Percentiles rank a stretch among this genome's conserved stretches.
Conservation (phyloP, 1,139 yeast species). For the Arxiozyma bovina region DNA sequence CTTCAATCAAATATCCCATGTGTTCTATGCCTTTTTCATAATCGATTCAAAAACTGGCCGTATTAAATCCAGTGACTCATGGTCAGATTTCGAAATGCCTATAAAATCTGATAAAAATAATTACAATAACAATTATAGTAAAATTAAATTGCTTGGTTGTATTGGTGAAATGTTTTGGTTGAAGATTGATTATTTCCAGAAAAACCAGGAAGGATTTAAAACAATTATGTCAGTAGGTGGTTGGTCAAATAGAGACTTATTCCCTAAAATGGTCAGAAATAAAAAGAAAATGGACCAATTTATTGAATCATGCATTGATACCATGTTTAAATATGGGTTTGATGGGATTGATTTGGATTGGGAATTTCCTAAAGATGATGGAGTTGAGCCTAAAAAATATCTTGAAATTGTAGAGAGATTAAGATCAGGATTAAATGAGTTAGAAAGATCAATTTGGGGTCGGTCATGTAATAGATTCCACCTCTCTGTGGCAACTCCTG, state of each 20-base stretch:
- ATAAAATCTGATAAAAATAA: background rate
- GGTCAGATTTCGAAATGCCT: slow-evolving; percentile 53
- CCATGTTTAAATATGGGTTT: slow-evolving; percentile 50
- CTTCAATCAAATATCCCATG: slow-evolving; percentile 46
- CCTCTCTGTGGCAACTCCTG: slow-evolving; percentile 72
- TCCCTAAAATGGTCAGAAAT: slow-evolving; percentile 40
- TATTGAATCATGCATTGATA: slow-evolving; percentile 40
- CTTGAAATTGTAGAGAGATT: slow-evolving; percentile 39
- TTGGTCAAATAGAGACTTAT: slow-evolving; percentile 55
- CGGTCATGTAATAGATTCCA: slow-evolving; percentile 32
- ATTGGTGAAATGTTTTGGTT: slow-evolving; percentile 49
- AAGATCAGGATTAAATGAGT: slow-evolving; percentile 35
- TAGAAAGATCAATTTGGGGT: slow-evolving; percentile 30
- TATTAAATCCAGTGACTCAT: slow-evolving; percentile 48
- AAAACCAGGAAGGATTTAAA: slow-evolving; percentile 33
- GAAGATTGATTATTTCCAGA: slow-evolving; percentile 31
- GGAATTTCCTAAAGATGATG: slow-evolving; percentile 64
- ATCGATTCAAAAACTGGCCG: slow-evolving; percentile 48
- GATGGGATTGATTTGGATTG: slow-evolving; percentile 94
- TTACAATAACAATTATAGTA: background rate
- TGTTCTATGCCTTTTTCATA: slow-evolving; percentile 69
- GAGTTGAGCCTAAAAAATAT: slow-evolving; percentile 40
- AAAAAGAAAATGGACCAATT: slow-evolving; percentile 38
- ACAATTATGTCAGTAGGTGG: slow-evolving; percentile 81
- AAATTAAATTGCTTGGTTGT: slow-evolving; percentile 36